Base-by-base conservation (phyloP, 2,329 filamentous ascomycete genomes). In the Cladophialophora psammophila region DNA sequence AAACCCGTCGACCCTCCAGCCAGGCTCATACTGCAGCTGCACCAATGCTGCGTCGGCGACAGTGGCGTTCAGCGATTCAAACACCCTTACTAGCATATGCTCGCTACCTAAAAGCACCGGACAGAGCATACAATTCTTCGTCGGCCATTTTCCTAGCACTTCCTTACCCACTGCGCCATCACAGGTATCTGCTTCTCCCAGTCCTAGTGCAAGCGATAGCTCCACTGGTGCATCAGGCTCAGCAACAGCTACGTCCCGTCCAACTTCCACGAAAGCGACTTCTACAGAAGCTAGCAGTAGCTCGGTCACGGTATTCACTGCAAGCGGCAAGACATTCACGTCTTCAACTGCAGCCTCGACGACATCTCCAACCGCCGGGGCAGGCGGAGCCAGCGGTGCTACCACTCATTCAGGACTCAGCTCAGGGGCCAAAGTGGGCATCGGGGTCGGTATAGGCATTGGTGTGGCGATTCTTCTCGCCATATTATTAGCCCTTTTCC, bases 1-100 rank as follows among this genome's bases (percentile, higher is more conserved):
- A 48, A 60, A 66, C 6, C 67, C 74, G 0, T 54, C 60, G 2
- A 73, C 74, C 4, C 64, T 76, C 15, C 64, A 70, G 7, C 48
- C 69, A 1, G 71, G 76, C 5, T 74, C 75, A 13, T 70, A 66
- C 3, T 79, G 76, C 69, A 74, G 64, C 45, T 79, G 77, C 52
- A 76, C 77, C 0, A 54, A 68, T 1, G 68, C 71, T n/a, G 70
- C 70, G 0, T 67, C 70, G 10, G 66, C 75, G n/a, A 72, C 73
- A 35, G 70, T 76, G 18, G 71, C 68, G 4, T 71, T 77, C 58
- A 55, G 65, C 55, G 73, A 74, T 60, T 50, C 64, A 0, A 65
- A 72, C n/a, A 64, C 60, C 4, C 74, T 79, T 20, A 63, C 64
- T 1, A 72, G 74, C 60, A 69, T 75, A 8, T 76, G 74, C 8